Conservation (phyloP, 2,329 filamentous ascomycete genomes). For the Tricladium varicosporioides region DNA sequence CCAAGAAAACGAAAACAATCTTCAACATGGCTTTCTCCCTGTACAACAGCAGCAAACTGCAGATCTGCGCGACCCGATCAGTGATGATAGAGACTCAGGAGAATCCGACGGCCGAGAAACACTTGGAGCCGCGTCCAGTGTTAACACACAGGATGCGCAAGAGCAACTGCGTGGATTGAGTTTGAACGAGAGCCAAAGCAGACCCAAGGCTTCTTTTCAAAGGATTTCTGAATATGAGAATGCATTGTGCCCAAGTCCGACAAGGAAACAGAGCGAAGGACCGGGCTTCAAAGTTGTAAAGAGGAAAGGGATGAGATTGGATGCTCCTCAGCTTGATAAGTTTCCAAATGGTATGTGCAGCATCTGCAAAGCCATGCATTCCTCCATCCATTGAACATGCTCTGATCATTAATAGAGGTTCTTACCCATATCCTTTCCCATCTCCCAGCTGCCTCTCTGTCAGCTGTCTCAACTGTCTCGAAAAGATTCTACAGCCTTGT, state of each 20-base stretch:
- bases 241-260: constrained; percentile 47
- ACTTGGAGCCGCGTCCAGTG: constrained; percentile 21
- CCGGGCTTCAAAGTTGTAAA: constrained; percentile 56
- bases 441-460: constrained; percentile 79
- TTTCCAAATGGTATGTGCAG: constrained; percentile 75
- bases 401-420: constrained; percentile 63
- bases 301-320: constrained; percentile 34
- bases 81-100: constrained; percentile 19
- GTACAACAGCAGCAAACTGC: constrained; percentile 40
- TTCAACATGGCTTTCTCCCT: constrained; percentile 60
- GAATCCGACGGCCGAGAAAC: constrained; percentile 18
- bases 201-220: constrained; percentile 36
- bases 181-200: constrained; percentile 31
- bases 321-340: constrained; percentile 37
- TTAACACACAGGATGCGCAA: constrained; percentile 43
- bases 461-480: constrained; percentile 80
- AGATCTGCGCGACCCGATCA: constrained; percentile 34
- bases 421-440: constrained; percentile 89
- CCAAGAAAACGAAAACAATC: constrained; percentile 27
- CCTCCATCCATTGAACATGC: not conserved
- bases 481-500: constrained; percentile 83
- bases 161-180: constrained; percentile 54
- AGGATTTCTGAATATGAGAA: constrained; percentile 61
- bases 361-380: not conserved
- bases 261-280: constrained; percentile 41